phyloP scores from a whole-genome alignment of 2,329 filamentous ascomycete genomes.

The Ceratocystis alfenasii region DNA sequence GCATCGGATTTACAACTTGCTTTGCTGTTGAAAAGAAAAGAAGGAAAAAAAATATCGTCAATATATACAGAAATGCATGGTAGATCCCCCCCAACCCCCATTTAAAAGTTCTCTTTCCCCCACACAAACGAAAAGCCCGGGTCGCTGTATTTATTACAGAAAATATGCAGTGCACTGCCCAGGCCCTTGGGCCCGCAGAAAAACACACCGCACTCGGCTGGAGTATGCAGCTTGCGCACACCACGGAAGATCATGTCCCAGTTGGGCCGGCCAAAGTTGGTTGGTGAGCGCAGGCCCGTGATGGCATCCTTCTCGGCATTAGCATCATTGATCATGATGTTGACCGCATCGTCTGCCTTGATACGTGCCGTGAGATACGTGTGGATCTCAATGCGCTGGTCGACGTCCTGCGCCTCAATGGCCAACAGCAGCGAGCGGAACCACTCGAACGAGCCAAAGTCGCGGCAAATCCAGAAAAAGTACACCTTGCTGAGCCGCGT shows the following conservation, averaged over 20 bases:
- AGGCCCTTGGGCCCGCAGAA: slow-evolving; percentile 76
- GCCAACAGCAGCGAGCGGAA: slow-evolving; percentile 72
- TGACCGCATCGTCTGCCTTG: slow-evolving; percentile 72
- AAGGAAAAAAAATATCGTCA: no score
- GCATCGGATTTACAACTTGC: not conserved
- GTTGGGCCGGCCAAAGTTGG: slow-evolving; percentile 76
- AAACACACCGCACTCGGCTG: slow-evolving; percentile 65
- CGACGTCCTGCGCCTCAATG: slow-evolving; percentile 75
- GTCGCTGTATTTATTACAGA: slow-evolving; percentile 80
- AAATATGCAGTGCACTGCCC: slow-evolving; percentile 64
- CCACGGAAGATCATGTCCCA: slow-evolving; percentile 85
- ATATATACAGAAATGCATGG: no score
- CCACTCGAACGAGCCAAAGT: slow-evolving; percentile 83
- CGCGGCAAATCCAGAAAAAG: slow-evolving; percentile 86
- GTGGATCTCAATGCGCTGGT: slow-evolving; percentile 78
- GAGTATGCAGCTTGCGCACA: slow-evolving; percentile 64
- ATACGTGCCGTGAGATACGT: slow-evolving; percentile 81
- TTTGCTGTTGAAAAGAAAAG: not conserved
- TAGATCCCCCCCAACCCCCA: not conserved
- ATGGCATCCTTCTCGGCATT: slow-evolving; percentile 76
- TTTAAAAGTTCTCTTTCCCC: slow-evolving; percentile 58
- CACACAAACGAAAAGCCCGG: slow-evolving; percentile 60
- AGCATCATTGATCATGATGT: slow-evolving; percentile 87
- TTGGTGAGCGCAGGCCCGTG: slow-evolving; percentile 68
- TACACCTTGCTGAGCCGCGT: slow-evolving; percentile 75